Conservation (phyloP, 1,284 basidiomycete species). For the Moesziomyces sp. region DNA sequence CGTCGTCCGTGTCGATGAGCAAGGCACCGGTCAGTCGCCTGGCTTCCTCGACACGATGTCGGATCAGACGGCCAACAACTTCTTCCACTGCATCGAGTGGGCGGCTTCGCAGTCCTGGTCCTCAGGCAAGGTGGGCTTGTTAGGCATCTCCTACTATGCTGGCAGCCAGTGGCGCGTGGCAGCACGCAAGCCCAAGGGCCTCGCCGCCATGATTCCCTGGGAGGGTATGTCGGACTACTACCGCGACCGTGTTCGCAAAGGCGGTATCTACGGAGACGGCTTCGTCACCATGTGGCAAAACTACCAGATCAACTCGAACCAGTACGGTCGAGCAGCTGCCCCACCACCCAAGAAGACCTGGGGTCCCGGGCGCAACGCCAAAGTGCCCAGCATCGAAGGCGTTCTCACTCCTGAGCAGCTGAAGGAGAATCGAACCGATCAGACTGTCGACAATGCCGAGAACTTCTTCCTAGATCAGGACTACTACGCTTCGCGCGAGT, state of each 20-base stretch:
- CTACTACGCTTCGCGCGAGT: slow-evolving; percentile 59
- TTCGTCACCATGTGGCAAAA: slow-evolving; percentile 66
- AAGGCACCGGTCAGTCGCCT: slow-evolving; percentile 62
- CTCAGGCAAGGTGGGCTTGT: slow-evolving; percentile 65
- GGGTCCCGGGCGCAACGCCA: slow-evolving; percentile 25
- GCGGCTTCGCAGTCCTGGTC: slow-evolving; percentile 66
- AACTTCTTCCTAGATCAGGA: slow-evolving; percentile 61
- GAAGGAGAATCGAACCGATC: slow-evolving; percentile 48
- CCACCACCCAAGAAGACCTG: slow-evolving; percentile 15
- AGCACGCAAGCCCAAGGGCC: slow-evolving; percentile 65
- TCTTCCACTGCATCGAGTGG: slow-evolving; percentile 67
- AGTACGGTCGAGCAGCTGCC: slow-evolving; percentile 56
- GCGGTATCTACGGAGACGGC: slow-evolving; percentile 64
- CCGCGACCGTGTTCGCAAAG: slow-evolving; percentile 65
- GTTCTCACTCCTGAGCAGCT: slow-evolving; percentile 57
- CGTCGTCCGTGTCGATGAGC: slow-evolving; percentile 67
- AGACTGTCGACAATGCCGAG: slow-evolving; percentile 65
- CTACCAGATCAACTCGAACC: slow-evolving; percentile 63
- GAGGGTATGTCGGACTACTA: slow-evolving; percentile 67
- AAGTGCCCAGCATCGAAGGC: slow-evolving; percentile 61
- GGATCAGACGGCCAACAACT: slow-evolving; percentile 61
- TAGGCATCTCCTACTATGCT: slow-evolving; percentile 67
- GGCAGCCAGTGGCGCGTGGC: slow-evolving; percentile 68
- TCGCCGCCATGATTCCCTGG: slow-evolving; percentile 67
- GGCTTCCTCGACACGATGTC: slow-evolving; percentile 66